Evolutionary conservation across 768 basidiomycete species (phyloP).

Genomic region (Amanita rimosa): DNA sequence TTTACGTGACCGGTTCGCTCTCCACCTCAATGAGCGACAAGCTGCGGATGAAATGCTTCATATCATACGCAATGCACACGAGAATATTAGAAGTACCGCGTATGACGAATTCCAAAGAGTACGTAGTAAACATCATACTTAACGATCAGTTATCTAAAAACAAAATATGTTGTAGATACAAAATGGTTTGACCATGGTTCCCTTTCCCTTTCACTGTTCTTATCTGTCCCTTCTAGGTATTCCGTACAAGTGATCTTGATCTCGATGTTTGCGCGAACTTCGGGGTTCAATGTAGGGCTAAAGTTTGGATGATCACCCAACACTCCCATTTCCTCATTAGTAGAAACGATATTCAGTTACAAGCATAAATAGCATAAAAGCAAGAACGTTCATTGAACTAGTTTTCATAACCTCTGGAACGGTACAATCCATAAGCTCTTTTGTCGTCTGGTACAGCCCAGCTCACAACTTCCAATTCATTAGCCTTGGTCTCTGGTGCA

Average conservation of each 20-base stretch:
- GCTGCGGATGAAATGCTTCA: slow-evolving; percentile 93
- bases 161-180: slow-evolving; percentile 18
- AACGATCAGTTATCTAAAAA: neutral
- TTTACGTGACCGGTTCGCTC: slow-evolving; percentile 77
- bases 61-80: slow-evolving; percentile 84
- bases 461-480: slow-evolving; percentile 3
- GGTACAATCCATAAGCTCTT: neutral
- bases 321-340: too few relatives aligned
- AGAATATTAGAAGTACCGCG: slow-evolving; percentile 85
- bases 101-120: slow-evolving; percentile 96
- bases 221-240: slow-evolving; percentile 19
- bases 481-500: neutral
- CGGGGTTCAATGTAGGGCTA: neutral
- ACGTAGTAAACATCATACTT: slow-evolving; percentile 15
- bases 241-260: slow-evolving; percentile 29
- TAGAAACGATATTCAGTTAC: too few relatives aligned
- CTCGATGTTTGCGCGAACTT: neutral
- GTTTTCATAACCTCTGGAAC: neutral
- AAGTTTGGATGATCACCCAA: too few relatives aligned
- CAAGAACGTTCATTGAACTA: neutral
- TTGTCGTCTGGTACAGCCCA: neutral
- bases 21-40: slow-evolving; percentile 73
- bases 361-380: neutral
- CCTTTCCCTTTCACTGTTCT: neutral
- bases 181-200: slow-evolving; percentile 21